Conservation (phyloP, 2,329 filamentous ascomycete species). For the Helotiales sp. region DNA sequence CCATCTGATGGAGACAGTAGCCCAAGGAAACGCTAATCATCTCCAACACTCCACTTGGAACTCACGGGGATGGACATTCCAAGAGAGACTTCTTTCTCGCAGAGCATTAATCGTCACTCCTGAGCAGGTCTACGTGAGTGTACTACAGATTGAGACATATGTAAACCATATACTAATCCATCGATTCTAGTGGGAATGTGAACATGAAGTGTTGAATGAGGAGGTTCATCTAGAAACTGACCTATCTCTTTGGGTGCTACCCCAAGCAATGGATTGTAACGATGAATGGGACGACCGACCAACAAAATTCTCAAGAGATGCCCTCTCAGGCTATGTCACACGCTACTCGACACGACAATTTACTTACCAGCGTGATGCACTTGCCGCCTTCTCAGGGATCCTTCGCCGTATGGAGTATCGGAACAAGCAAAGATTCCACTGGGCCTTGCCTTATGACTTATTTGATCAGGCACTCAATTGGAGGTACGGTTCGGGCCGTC, state of each 20-base stretch:
- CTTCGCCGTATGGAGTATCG: slow-evolving; percentile 11
- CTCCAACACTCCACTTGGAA: slow-evolving; percentile 11
- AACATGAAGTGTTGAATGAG: not conserved
- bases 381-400: slow-evolving; percentile 14
- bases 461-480: slow-evolving; percentile 12
- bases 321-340: slow-evolving; percentile 3
- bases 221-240: not conserved
- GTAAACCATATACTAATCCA: not conserved
- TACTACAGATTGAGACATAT: not conserved
- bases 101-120: slow-evolving; percentile 27
- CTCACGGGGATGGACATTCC: slow-evolving; percentile 29
- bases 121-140: slow-evolving; percentile 7
- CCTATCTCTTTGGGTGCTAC: not conserved
- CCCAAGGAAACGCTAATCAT: slow-evolving; percentile 6
- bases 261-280: slow-evolving; percentile 9
- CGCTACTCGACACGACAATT: slow-evolving; percentile 15
- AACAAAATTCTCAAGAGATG: not conserved
- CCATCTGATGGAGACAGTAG: not conserved
- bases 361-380: slow-evolving; percentile 8
- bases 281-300: slow-evolving; percentile 10
- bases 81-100: slow-evolving; percentile 19
- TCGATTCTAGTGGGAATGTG: slow-evolving; percentile 3
- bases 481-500: not conserved
- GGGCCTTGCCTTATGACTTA: slow-evolving; percentile 1
- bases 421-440: slow-evolving; percentile 10